phyloP scores from a whole-genome alignment of 1,284 basidiomycete species.

The Marasmius fiardii region DNA sequence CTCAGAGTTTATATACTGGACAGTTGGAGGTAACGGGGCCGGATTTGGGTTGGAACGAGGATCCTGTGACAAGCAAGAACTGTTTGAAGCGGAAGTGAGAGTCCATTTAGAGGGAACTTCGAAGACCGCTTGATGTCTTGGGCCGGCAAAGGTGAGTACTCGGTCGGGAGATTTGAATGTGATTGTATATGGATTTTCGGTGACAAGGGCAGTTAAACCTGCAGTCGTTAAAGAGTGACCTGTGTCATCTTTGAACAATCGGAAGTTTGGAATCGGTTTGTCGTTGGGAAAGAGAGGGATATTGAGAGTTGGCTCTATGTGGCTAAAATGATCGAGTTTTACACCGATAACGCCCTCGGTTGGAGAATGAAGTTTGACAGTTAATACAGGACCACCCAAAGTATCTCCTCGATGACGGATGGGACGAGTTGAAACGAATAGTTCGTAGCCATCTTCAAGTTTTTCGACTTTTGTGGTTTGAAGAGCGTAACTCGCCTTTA shows the following conservation, averaged over 20 bases:
- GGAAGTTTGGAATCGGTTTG: slow-evolving; percentile 40
- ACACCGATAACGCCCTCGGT: slow-evolving; percentile 66
- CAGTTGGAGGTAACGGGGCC: slow-evolving; percentile 36
- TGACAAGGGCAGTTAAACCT: slow-evolving; percentile 49
- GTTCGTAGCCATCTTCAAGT: slow-evolving; percentile 46
- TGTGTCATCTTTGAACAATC: slow-evolving; percentile 33
- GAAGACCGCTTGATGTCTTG: slow-evolving; percentile 60
- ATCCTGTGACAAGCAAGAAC: slow-evolving; percentile 57
- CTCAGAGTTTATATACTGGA: slow-evolving; percentile 65
- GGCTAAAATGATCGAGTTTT: slow-evolving; percentile 59
- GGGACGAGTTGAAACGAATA: slow-evolving; percentile 62
- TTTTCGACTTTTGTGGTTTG: slow-evolving; percentile 46
- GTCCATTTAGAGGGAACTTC: slow-evolving; percentile 68
- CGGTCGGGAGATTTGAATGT: slow-evolving; percentile 52
- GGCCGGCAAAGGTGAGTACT: slow-evolving; percentile 51
- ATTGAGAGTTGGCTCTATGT: slow-evolving; percentile 38
- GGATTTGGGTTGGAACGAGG: slow-evolving; percentile 55
- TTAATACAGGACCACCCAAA: slow-evolving; percentile 59
- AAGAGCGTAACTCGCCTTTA: slow-evolving; percentile 57
- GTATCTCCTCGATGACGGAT: slow-evolving; percentile 70
- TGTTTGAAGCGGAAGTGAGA: slow-evolving; percentile 52
- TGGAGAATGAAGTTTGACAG: slow-evolving; percentile 59
- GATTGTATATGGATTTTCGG: slow-evolving; percentile 57
- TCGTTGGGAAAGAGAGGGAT: slow-evolving; percentile 68
- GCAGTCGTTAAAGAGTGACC: slow-evolving; percentile 39